Percentiles rank a stretch among this genome's conserved stretches.
These are phyloP conservation scores for Penicillium sp. DNA, from an alignment of 2,329 filamentous ascomycete genomes.

Conservation along the genomic window DNA sequence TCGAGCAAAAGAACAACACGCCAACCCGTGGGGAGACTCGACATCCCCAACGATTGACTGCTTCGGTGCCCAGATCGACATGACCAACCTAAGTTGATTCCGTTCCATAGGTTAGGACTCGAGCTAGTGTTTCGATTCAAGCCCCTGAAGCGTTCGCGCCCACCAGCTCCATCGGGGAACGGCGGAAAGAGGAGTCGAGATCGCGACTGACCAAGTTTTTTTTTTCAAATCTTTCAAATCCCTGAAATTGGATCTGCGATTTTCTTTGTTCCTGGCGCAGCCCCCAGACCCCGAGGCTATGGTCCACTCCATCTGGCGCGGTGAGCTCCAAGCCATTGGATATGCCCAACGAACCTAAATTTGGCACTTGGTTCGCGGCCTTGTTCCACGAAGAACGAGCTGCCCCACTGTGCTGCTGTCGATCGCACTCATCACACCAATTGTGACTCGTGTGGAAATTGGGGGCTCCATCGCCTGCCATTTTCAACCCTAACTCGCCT, in stretches of 20 bases:
- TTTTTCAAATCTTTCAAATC: neutral
- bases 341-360: conserved; percentile 14
- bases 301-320: neutral
- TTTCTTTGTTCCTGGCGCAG: conserved; percentile 7
- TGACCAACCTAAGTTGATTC: neutral
- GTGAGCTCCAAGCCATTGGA: conserved; percentile 6
- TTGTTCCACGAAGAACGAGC: conserved; percentile 20
- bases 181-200: conserved; percentile 2
- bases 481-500: conserved; percentile 12
- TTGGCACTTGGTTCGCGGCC: conserved; percentile 20
- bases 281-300: conserved; percentile 1
- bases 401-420: conserved; percentile 20
- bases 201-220: conserved; percentile 3
- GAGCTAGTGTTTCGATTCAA: conserved; percentile 17
- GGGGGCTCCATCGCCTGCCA: conserved; percentile 22
- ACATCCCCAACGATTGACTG: neutral
- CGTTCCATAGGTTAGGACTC: neutral
- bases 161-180: conserved; percentile 6
- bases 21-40: neutral
- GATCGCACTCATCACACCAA: conserved; percentile 29
- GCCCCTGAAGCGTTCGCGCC: conserved; percentile 14
- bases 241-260: neutral
- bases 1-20: neutral
- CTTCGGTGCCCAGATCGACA: neutral
- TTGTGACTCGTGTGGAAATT: conserved; percentile 24